These are phyloP conservation scores for Xerocomus spinulosus DNA, from an alignment of 768 basidiomycete species.

Conservation along the genomic window DNA sequence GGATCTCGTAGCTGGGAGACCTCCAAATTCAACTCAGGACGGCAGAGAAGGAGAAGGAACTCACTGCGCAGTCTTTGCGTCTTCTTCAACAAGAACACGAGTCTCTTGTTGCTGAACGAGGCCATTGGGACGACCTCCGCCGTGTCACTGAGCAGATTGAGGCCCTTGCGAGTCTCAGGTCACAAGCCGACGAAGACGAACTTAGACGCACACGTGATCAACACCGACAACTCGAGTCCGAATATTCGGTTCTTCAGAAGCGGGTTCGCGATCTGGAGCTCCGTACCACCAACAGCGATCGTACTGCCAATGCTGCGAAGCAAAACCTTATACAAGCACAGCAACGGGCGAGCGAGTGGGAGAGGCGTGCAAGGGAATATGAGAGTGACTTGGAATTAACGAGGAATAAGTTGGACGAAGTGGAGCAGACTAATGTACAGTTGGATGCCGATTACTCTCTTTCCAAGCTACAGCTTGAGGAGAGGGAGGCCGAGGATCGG, in stretches of 20 bases:
- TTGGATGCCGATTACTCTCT: conserved; percentile 68
- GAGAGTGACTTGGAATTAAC: conserved; percentile 60
- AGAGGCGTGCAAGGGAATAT: conserved; percentile 67
- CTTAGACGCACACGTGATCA: conserved; percentile 60
- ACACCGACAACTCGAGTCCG: conserved; percentile 56
- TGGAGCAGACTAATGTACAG: conserved; percentile 60
- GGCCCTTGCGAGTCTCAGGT: conserved; percentile 53
- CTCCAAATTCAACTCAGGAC: conserved; percentile 56
- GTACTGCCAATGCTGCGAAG: conserved; percentile 49
- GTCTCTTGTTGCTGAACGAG: conserved; percentile 54
- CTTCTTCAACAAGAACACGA: conserved; percentile 59
- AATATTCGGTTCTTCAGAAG: conserved; percentile 62
- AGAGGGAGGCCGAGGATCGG: conserved; percentile 67
- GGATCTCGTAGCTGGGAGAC: conserved; percentile 47
- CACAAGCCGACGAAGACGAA: conserved; percentile 66
- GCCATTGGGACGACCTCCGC: conserved; percentile 75
- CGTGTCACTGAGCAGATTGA: conserved; percentile 72
- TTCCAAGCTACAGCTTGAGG: conserved; percentile 67
- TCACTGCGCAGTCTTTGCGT: conserved; percentile 45
- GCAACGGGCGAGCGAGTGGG: conserved; percentile 79
- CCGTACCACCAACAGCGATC: conserved; percentile 58
- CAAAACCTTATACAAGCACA: conserved; percentile 69
- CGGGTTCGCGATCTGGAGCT: conserved; percentile 69
- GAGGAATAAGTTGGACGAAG: conserved; percentile 59
- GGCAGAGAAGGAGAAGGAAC: conserved; percentile 60